These are phyloP conservation scores for Parsonsia alboflavescens DNA, from an alignment of 257 asterid genomes.

Conservation along the genomic window DNA sequence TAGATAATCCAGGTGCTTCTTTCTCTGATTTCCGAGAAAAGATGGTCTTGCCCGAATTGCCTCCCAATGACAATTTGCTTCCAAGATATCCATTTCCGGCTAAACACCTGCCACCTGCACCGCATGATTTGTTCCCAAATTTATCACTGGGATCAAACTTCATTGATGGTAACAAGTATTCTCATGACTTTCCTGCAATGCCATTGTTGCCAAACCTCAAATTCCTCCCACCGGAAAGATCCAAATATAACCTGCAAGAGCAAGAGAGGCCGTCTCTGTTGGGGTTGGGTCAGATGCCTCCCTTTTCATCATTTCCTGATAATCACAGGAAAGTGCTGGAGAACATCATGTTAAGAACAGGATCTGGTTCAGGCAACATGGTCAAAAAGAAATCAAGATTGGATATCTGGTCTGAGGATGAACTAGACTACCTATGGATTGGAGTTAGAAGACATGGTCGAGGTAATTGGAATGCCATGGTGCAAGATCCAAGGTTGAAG, in stretches of 20 bases:
- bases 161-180: constrained; percentile 36
- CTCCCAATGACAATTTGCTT: constrained; percentile 62
- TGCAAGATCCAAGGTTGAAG: constrained; percentile 70
- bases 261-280: constrained; percentile 48
- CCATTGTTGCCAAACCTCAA: constrained; percentile 69
- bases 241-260: constrained; percentile 52
- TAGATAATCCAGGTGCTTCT: constrained; percentile 37
- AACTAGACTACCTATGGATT: constrained; percentile 92
- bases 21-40: constrained; percentile 67
- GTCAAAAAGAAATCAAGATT: constrained; percentile 44
- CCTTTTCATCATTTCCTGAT: constrained; percentile 72
- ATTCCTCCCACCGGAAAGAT: constrained; percentile 44
- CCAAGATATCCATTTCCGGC: constrained; percentile 58
- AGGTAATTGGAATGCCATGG: constrained; percentile 89
- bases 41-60: constrained; percentile 59
- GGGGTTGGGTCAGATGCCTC: constrained; percentile 51
- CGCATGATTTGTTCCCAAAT: constrained; percentile 59
- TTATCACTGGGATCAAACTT: constrained; percentile 72
- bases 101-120: constrained; percentile 37
- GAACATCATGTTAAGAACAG: constrained; percentile 69
- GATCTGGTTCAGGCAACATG: constrained; percentile 52
- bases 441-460: constrained; percentile 92
- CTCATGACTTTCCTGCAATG: constrained; percentile 47
- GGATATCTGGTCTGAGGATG: constrained; percentile 93
- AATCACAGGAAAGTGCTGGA: constrained; percentile 80